These are phyloP conservation scores for Rhodotorula babjevae DNA, from an alignment of 768 basidiomycete genomes.

Conservation along the genomic window DNA sequence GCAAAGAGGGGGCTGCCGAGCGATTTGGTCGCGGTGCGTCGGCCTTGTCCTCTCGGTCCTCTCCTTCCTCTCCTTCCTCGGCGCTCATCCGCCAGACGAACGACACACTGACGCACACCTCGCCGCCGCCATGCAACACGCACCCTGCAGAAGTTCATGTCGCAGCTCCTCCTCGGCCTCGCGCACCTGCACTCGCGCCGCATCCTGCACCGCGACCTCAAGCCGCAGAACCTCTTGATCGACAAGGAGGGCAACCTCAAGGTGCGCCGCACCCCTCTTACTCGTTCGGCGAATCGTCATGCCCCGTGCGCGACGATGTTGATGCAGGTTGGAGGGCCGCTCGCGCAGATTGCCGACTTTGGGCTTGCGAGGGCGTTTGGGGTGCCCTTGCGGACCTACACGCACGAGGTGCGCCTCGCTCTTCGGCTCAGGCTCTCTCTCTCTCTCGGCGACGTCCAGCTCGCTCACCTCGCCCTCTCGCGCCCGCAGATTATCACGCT, in stretches of 20 bases:
- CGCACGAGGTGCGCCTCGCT: constrained; percentile 69
- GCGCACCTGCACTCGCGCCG: constrained; percentile 92
- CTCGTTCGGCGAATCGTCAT: too few species aligned
- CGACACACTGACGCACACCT: too few species aligned
- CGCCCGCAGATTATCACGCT: constrained; percentile 84
- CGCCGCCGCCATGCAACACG: too few species aligned
- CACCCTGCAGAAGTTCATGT: constrained; percentile 85
- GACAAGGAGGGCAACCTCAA: constrained; percentile 85
- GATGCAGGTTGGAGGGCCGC: too few species aligned
- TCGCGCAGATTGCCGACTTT: constrained; percentile 64
- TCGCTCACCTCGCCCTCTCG: neutral
- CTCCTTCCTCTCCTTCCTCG: neutral
- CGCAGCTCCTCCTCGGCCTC: constrained; percentile 83
- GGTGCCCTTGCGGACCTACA: constrained; percentile 95
- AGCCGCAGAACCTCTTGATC: constrained; percentile 79
- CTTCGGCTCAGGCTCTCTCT: neutral
- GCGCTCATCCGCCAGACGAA: neutral
- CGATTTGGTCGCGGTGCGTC: constrained; percentile 74
- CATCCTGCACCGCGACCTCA: constrained; percentile 91
- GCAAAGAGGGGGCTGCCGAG: constrained; percentile 51
- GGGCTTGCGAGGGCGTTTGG: constrained; percentile 94
- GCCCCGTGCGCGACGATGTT: too few species aligned
- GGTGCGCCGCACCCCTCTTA: constrained; percentile 49
- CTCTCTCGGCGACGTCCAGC: neutral
- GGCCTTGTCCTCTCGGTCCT: neutral